Percentiles rank a stretch among this genome's conserved stretches.
Evolutionary conservation across 1,284 basidiomycete genomes (phyloP).

Genomic region (Trichosporon faecale): DNA sequence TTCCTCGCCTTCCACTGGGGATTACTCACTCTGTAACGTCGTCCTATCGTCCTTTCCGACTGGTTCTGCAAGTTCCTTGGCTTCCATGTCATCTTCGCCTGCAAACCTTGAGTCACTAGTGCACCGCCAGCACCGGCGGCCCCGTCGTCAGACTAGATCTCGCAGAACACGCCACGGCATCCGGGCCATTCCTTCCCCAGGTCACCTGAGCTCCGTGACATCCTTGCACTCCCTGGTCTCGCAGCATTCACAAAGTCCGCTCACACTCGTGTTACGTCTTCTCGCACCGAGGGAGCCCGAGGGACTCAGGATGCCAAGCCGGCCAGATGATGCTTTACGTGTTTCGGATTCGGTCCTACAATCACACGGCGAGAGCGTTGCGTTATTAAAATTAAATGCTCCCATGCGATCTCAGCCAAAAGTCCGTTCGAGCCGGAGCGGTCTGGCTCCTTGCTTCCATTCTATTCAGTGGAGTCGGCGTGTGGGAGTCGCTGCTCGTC

Average conservation of each 20-base stretch:
- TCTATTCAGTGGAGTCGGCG: not conserved
- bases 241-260: not conserved
- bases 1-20: not conserved
- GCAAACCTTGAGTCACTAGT: not conserved
- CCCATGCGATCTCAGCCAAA: not conserved
- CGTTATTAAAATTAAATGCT: not conserved
- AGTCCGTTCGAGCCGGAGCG: not conserved
- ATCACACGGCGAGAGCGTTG: not conserved
- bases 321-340: not conserved
- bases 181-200: not conserved
- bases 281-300: not conserved
- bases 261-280: not conserved
- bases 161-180: not conserved
- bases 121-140: not conserved
- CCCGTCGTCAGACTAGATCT: not conserved
- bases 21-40: too few species aligned
- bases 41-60: not conserved
- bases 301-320: not conserved
- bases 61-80: not conserved
- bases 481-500: not conserved
- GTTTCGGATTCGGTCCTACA: not conserved
- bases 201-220: slow-evolving; percentile 1
- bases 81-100: not conserved
- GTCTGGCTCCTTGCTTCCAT: not conserved
- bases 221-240: not conserved